Evolutionary conservation across 192 early-diverging fungal species (phyloP), one percentile per base, ranked within the genome.

Genomic region (Mortierella antarctica): DNA sequence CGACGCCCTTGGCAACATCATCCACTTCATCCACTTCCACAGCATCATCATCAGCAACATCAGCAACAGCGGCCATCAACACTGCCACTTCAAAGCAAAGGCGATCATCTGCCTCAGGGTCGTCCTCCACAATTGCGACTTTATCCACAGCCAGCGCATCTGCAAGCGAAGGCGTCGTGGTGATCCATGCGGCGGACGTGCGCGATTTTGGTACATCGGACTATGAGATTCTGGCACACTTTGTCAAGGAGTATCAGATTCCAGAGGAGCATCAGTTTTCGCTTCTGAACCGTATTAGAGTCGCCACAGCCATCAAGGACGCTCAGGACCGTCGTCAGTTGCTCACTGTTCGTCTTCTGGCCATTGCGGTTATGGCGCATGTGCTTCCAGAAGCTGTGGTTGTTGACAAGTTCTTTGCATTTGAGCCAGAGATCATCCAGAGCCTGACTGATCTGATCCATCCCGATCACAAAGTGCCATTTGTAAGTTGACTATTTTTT

Each of bases 381-480:
- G 74, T 92, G 13, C 84, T 85, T n/a, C 82, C 86, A 2, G 93
- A 94, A 69, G 84, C 90, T 2, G 62, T 87, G 44, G 85, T 90
- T 14, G 82, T 92, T 23, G 92, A 88, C 65, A 90, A 89, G 65
- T 84, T 98, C 39, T 93, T 96, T 71, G 86, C 93, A 14, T 96
- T 95, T 71, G 96, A 98, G 72, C 96, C 96, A 18, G 92, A 96
- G 71, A 86, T 97, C 23, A 91, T 95, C 7, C 83, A 88, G 9
- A 88, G 93, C 44, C 72, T 97, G 4, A 91, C 94, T 4, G 92
- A 94, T 51, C 62, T 95, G 17, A 82, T 95, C n/a, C 89, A 92
- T 72, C 92, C 92, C 62, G 83, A 84, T 23, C 87, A 87, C 45
- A 76, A 86, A 53, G 91, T 90, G 17, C 86, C 90, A 54, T 73